Evolutionary conservation across 1,139 yeast genomes (phyloP), one percentile per base, ranked within the genome.

Genomic region (Geotrichum fermentans): DNA sequence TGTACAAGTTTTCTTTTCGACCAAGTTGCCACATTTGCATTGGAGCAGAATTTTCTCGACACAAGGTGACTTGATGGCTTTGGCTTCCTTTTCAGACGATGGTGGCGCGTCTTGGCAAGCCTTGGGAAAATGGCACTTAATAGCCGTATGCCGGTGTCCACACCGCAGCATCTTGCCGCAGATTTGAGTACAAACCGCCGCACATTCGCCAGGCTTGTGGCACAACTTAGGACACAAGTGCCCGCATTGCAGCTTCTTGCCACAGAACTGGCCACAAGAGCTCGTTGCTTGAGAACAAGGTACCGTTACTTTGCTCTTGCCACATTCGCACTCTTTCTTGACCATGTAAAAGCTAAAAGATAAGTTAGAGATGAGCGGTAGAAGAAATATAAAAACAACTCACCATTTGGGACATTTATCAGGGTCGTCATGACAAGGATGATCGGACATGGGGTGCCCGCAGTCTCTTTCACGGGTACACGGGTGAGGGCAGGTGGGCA

Each of bases 361-460:
- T 34, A n/a, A n/a, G 43, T 39, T 39, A 39, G 43, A 4, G n/a
- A 26, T 6, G 10, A 10, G 28, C 6, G 10, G 10, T 10, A 24
- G 10, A 24, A 4, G n/a, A 2, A 5, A 13, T n/a, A 20, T 21
- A 20, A 10, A 21, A 36, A 21, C 4, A 4, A 29, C 46, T 34
- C 16, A 43, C 46, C 97, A 89, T 54, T 79, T 81, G 0, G 95
- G 95, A 64, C 97, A 89, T 2, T 67, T 60, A 4, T 69, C 72
- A 39, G 72, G 70, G 56, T 80, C 82, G 17, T 72, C 77, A 62
- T 89, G 97, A 61, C 97, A 89, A 38, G 73, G 70, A 61, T 89
- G 97, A 17, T 76, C 73, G 61, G 83, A 85, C 13, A 77, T 78
- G 7, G 75, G 69, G 64, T 89, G 97, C 0, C 95, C 96, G 72